Percentiles rank a stretch among this genome's conserved stretches.
These are phyloP conservation scores for Penicillium dipodomyicola DNA, from an alignment of 495 filamentous ascomycete species.

Conservation along the genomic window DNA sequence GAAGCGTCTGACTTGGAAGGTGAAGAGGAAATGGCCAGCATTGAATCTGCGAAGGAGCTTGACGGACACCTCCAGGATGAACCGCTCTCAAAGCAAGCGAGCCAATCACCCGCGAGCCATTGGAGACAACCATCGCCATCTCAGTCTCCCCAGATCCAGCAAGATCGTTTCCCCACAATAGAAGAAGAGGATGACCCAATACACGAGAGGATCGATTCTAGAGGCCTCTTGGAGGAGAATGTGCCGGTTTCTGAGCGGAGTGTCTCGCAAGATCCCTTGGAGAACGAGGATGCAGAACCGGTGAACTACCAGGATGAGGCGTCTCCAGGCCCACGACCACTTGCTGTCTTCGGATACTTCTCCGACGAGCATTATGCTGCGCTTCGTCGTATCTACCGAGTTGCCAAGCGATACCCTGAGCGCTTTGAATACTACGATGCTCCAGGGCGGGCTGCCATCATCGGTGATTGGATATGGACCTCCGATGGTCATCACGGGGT, in stretches of 20 bases:
- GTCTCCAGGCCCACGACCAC: constrained; percentile 22
- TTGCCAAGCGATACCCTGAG: constrained; percentile 40
- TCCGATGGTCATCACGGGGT: constrained; percentile 44
- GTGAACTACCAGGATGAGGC: constrained; percentile 14
- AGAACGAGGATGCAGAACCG: constrained; percentile 13
- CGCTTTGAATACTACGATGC: constrained; percentile 41
- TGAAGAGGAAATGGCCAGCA: constrained; percentile 17
- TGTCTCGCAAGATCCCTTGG: constrained; percentile 4
- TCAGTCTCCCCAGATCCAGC: constrained; percentile 3
- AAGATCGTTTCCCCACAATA: constrained; percentile 1
- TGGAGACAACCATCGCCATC: constrained; percentile 13
- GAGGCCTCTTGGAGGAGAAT: constrained; percentile 1
- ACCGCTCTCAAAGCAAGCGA: constrained; percentile 11
- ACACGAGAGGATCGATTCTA: neutral
- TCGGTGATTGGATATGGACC: constrained; percentile 49
- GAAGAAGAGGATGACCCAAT: constrained; percentile 6
- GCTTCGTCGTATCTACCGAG: constrained; percentile 42
- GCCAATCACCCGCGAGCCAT: constrained; percentile 14
- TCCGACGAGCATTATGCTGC: constrained; percentile 44
- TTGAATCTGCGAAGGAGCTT: constrained; percentile 16
- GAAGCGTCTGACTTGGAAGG: constrained; percentile 23
- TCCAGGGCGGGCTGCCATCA: constrained; percentile 38
- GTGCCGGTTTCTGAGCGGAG: constrained; percentile 11
- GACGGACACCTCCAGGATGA: constrained; percentile 17
- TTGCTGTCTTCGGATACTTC: constrained; percentile 43